phyloP scores from a whole-genome alignment of 2,329 filamentous ascomycete genomes.

The Colletotrichum musae region DNA sequence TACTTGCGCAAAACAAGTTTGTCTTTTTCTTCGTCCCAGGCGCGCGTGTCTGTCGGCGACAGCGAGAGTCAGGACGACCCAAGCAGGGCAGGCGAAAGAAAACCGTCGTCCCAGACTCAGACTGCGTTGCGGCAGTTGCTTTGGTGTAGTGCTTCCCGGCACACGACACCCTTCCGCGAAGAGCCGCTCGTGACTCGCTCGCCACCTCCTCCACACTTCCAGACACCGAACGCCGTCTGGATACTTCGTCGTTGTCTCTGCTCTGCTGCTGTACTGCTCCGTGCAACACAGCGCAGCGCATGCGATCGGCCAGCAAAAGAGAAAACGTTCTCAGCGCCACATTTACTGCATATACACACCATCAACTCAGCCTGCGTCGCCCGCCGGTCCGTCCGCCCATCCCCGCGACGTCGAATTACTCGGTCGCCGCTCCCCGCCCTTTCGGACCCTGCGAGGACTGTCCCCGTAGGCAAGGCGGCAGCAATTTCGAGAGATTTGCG shows the following conservation, averaged over 20 bases:
- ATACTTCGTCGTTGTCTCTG: no score
- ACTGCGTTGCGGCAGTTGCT: no score
- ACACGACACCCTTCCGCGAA: conserved; percentile 2
- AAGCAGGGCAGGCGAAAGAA: no score
- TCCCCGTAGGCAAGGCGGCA: conserved; percentile 23
- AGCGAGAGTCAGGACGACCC: neutral
- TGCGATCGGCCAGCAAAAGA: no score
- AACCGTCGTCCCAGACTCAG: no score
- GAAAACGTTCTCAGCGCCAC: no score
- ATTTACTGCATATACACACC: no score
- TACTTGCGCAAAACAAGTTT: no score
- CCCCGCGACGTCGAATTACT: conserved; percentile 32
- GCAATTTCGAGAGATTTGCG: conserved; percentile 36
- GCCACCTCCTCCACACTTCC: neutral
- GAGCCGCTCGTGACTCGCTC: conserved; percentile 7
- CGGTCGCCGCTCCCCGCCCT: conserved; percentile 12
- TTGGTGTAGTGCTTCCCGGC: neutral
- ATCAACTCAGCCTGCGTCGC: conserved; percentile 8
- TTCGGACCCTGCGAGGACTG: conserved; percentile 29
- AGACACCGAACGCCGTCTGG: no score
- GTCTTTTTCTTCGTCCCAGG: neutral
- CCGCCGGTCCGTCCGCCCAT: conserved; percentile 15
- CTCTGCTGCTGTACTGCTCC: no score
- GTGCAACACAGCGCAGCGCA: no score
- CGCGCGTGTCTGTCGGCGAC: neutral